phyloP scores from a whole-genome alignment of 2,329 filamentous ascomycete species.

The Zymoseptoria pseudotritici region DNA sequence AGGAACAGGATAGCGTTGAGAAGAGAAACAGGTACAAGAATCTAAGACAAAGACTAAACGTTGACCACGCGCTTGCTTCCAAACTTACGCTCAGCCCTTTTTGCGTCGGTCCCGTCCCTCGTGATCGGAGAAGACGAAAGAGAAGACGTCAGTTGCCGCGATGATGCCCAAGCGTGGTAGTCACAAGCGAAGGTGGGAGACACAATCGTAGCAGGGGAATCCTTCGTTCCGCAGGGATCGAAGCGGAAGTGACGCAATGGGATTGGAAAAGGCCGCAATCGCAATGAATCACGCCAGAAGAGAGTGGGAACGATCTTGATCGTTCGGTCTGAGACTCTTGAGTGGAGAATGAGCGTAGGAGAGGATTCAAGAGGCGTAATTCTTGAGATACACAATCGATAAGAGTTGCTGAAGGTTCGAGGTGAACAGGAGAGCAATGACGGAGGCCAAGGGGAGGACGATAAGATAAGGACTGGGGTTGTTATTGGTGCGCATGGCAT shows the following conservation, averaged over 20 bases:
- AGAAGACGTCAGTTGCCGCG: background rate
- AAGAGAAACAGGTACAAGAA: background rate
- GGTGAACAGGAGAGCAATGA: background rate
- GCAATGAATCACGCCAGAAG: background rate
- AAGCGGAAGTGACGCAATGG: background rate
- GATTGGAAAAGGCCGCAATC: background rate
- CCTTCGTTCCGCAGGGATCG: background rate
- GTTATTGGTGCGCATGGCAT: background rate
- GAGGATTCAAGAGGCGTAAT: background rate
- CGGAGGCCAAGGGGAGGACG: background rate
- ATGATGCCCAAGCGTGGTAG: background rate
- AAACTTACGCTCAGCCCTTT: background rate
- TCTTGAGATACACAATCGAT: background rate
- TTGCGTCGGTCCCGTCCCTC: too few species aligned
- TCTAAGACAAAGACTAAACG: background rate
- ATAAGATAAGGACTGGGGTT: background rate
- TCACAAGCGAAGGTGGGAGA: background rate
- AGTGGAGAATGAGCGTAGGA: background rate
- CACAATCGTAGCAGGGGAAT: background rate
- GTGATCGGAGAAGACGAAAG: too few species aligned
- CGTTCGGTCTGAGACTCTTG: too few species aligned
- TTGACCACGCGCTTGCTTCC: background rate
- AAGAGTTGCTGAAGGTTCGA: background rate
- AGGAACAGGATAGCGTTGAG: background rate
- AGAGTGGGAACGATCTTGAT: too few species aligned